phyloP scores from a whole-genome alignment of 1,139 yeast genomes.

The Insectozyma bohioensis region DNA sequence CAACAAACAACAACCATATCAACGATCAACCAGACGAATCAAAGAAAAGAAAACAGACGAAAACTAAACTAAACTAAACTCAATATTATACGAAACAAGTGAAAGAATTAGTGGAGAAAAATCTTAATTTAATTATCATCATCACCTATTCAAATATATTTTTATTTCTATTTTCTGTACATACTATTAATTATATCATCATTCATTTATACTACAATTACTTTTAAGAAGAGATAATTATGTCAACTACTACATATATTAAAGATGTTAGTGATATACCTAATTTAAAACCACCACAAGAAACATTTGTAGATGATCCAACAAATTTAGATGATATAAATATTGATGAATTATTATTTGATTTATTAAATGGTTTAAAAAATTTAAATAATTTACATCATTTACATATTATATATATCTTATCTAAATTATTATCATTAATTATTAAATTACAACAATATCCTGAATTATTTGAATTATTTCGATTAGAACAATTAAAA shows the following conservation, averaged over 20 bases:
- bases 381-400: constrained; percentile 36
- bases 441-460: constrained; percentile 32
- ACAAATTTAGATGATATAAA: constrained; percentile 32
- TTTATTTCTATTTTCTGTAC: too few relatives aligned
- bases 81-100: too few relatives aligned
- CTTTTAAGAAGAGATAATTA: too few relatives aligned
- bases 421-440: constrained; percentile 31
- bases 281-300: constrained; percentile 34
- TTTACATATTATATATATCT: constrained; percentile 37
- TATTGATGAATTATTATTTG: constrained; percentile 37
- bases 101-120: too few relatives aligned
- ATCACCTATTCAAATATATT: too few relatives aligned
- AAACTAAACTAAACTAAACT: too few relatives aligned
- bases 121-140: too few relatives aligned
- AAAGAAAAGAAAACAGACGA: too few relatives aligned
- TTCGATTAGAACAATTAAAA: constrained; percentile 28
- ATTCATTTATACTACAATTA: too few relatives aligned
- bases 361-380: constrained; percentile 29
- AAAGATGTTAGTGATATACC: constrained; percentile 32
- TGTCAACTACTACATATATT: constrained; percentile 9
- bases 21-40: too few relatives aligned
- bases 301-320: constrained; percentile 48
- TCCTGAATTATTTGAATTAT: constrained; percentile 24
- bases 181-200: too few relatives aligned
- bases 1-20: too few relatives aligned